Evolutionary conservation across 441 rosid species (phyloP), one percentile per base, ranked within the genome.

Genomic region (Euphorbia schlechtendalii): DNA sequence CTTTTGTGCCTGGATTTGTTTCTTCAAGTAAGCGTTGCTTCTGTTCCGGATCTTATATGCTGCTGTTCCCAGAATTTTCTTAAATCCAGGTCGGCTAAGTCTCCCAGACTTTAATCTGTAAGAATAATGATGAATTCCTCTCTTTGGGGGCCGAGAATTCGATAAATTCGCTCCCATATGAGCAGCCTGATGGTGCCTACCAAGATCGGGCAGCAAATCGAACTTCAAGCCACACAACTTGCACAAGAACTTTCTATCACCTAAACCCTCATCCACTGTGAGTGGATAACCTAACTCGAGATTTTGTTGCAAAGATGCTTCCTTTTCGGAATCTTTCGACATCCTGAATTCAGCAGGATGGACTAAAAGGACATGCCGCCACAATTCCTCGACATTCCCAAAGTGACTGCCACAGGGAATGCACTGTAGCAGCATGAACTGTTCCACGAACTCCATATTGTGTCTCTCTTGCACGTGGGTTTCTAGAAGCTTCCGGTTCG

Each of bases 121-220:
- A 30, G 98, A 82, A 72, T 80, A 83, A 71, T 83, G 79, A 21
- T 86, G 87, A 64, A 87, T 63, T 15, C 96, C 96, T 77, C 73
- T 86, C 84, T 84, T 92, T 27, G 78, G 79, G 27, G 82, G 89
- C n/a, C 83, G 84, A 70, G 96, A 77, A 73, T 76, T 80, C 56
- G 76, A 79, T 60, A 76, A 67, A 70, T 74, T 80, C 13, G 90
- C 79, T 45, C 78, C 96, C 98, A 88, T 88, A 76, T 95, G 99
- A 68, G 96, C 97, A 55, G 97, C 97, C 78, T 95, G 99, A 82
- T 95, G 98, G 77, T 95, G 99, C 60, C 98, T 89, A 25, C 99
- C 99, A 52, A 91, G 96, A 87, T 95, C 99, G 52, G 99, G 96
- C 21, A 95, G 81, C 71, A 95, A 83, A 73, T 92, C 94, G 71